Evolutionary conservation across 768 basidiomycete genomes (phyloP).

Genomic region (Lactarius hatsudake): DNA sequence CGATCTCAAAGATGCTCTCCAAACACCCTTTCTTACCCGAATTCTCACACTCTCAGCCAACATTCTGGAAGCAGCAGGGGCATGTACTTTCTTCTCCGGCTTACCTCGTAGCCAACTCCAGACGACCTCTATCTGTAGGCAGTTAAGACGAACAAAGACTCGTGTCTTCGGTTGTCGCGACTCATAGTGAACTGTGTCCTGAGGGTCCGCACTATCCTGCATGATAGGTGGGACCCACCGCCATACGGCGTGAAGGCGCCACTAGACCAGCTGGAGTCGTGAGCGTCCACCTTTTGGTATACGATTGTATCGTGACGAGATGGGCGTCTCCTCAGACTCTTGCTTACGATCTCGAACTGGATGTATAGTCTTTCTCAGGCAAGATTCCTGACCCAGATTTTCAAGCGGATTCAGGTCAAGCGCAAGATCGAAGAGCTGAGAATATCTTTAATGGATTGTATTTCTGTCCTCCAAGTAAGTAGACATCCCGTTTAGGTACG

Average conservation of each 20-base stretch:
- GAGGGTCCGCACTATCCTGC: neutral
- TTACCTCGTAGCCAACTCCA: neutral
- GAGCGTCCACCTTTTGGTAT: neutral
- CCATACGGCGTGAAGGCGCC: neutral
- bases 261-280: constrained; percentile 12
- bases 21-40: neutral
- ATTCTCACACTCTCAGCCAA: constrained; percentile 1
- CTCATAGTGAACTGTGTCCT: neutral
- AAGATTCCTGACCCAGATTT: constrained; percentile 1
- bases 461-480: constrained; percentile 12
- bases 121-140: neutral
- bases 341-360: constrained; percentile 5
- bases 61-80: neutral
- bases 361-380: constrained; percentile 6
- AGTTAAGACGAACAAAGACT: neutral
- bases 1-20: neutral
- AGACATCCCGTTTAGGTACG: neutral
- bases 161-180: constrained; percentile 1
- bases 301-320: neutral
- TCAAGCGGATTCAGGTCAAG: neutral
- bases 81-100: neutral
- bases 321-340: neutral
- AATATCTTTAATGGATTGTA: constrained; percentile 1
- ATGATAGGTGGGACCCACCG: constrained; percentile 15
- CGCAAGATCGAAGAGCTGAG: constrained; percentile 5